Base-by-base conservation (phyloP, 306 rosid species). In the Ceratonia siliqua region DNA sequence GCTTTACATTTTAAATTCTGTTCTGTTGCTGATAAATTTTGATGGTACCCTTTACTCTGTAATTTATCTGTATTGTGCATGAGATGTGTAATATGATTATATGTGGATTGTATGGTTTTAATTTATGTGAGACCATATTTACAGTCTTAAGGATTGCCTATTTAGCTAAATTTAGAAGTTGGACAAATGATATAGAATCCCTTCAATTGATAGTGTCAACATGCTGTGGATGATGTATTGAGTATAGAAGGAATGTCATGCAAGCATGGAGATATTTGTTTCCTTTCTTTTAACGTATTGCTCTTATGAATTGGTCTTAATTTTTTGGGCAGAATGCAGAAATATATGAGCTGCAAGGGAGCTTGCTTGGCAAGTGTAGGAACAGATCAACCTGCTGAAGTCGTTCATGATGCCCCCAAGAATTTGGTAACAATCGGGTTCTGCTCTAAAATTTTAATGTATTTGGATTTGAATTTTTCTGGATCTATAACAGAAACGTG, bases 361-460 rank as follows among this genome's bases (percentile, higher is more conserved):
- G 86, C 83, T 83, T 94, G 98, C 90, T 70, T 91, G 82, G 82
- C 88, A 52, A 94, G 98, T 74, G 85, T 83, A 6, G 98, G 98
- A 67, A 17, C 92, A 59, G 98, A 94, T 82, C 98, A 94, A 78
- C 98, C 98, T 48, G 97, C 98, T 62, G 98, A 91, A 91, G 97
- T 94, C 32, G 92, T 85, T 72, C 86, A 81, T 80, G 82, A 87
- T 55, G 97, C 98, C 71, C 98, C 97, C 28, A 85, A 84, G 82
- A 77, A 85, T 84, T 55, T 94, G 98, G 98, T 94, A 91, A 77
- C 14, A 63, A 76, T 55, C 45, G 27, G 59, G 52, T 68, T 57
- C 59, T 54, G 66, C 57, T 71, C 75, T 68, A 30, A 32, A 52
- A 21, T 46, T 70, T 70, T 81, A 41, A 25, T 8, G 13, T 41